phyloP scores from a whole-genome alignment of 306 rosid species.

The Castanea mollissima region DNA sequence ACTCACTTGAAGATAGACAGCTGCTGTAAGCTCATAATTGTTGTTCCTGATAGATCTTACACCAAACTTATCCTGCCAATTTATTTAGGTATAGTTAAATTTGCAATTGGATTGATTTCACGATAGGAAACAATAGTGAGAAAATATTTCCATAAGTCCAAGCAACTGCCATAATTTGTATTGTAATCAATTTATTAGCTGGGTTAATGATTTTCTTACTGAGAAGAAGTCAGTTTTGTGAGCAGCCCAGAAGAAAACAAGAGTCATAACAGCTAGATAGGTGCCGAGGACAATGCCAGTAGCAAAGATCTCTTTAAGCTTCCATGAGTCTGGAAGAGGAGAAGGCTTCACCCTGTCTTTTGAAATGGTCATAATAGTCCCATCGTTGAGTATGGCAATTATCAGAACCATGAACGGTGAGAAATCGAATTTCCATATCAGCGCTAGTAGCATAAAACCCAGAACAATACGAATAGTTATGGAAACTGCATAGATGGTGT shows the following conservation, averaged over 20 bases:
- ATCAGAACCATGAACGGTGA: conserved; percentile 93
- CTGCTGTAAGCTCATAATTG: conserved; percentile 62
- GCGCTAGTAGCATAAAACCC: conserved; percentile 79
- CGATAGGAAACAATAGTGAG: background rate
- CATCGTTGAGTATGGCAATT: conserved; percentile 89
- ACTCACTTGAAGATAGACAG: conserved; percentile 91
- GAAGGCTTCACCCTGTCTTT: conserved; percentile 93
- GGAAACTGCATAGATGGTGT: conserved; percentile 89
- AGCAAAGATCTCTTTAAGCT: conserved; percentile 78
- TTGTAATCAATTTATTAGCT: background rate
- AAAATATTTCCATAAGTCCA: background rate
- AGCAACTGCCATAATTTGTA: background rate
- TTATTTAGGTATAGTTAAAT: background rate
- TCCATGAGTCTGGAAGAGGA: conserved; percentile 95
- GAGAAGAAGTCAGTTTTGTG: conserved; percentile 61
- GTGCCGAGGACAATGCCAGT: conserved; percentile 78
- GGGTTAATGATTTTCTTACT: conserved; percentile 31
- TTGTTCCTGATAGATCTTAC: conserved; percentile 52
- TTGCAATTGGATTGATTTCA: background rate
- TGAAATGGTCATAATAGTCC: conserved; percentile 94
- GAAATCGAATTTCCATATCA: conserved; percentile 88
- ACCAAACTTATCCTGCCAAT: conserved; percentile 61
- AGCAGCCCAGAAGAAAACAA: conserved; percentile 80
- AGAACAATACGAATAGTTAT: conserved; percentile 79
- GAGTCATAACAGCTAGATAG: conserved; percentile 83